These are phyloP conservation scores for Ocimum tenuiflorum DNA, from an alignment of 257 asterid species.

Conservation along the genomic window DNA sequence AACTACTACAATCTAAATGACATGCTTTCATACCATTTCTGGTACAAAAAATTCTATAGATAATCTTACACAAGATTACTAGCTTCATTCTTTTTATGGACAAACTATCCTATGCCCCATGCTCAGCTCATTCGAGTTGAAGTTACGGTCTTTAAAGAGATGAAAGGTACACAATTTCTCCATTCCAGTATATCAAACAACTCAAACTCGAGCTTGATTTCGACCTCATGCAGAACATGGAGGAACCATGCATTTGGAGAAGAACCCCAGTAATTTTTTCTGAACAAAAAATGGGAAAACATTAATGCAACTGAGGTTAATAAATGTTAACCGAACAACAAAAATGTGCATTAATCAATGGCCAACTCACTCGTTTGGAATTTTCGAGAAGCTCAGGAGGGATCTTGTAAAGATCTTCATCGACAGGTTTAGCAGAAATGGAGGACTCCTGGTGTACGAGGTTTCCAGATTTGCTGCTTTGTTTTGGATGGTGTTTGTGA, in stretches of 20 bases:
- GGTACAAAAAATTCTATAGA: not conserved
- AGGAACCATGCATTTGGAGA: constrained; percentile 78
- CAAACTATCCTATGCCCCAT: not conserved
- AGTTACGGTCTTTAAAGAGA: not conserved
- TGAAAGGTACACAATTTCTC: not conserved
- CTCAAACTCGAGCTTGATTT: too few species aligned
- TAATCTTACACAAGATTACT: not conserved
- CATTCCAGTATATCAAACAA: too few species aligned
- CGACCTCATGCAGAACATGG: constrained; percentile 54
- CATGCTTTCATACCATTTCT: not conserved
- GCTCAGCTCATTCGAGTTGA: not conserved
- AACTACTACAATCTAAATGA: not conserved
- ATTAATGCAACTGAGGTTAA: too few species aligned
- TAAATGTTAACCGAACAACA: too few species aligned
- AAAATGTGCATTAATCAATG: too few species aligned
- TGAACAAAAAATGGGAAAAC: constrained; percentile 35
- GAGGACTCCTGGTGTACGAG: too few species aligned
- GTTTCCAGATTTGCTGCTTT: too few species aligned
- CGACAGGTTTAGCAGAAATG: too few species aligned
- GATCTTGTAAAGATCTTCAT: too few species aligned
- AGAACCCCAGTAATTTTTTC: constrained; percentile 78
- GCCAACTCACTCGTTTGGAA: too few species aligned
- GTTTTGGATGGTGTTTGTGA: too few species aligned
- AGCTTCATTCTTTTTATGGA: not conserved
- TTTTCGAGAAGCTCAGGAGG: too few species aligned